Evolutionary conservation across 345 rosid genomes (phyloP).

Genomic region (Syzygium aromaticum): DNA sequence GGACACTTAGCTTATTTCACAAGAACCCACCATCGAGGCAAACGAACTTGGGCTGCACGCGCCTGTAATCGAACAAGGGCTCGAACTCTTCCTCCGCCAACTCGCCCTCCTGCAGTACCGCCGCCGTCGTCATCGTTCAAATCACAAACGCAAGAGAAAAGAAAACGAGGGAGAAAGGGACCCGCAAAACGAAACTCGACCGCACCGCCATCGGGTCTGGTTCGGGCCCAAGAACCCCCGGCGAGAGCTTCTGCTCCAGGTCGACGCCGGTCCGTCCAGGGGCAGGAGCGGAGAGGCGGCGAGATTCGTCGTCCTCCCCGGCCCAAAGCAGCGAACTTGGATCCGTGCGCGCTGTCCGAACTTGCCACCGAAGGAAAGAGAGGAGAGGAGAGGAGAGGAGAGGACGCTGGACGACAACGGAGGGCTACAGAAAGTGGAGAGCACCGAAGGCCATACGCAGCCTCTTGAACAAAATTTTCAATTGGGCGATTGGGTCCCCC

Average conservation of each 20-base stretch:
- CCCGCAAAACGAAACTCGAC: background rate
- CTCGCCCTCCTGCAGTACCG: background rate
- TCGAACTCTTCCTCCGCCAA: conserved; percentile 9
- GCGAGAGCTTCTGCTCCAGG: background rate
- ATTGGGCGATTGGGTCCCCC: background rate
- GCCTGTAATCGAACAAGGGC: conserved; percentile 11
- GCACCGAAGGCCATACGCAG: rapidly evolving
- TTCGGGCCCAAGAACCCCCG: background rate
- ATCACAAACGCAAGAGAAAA: background rate
- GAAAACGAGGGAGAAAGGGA: background rate
- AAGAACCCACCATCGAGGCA: conserved; percentile 2
- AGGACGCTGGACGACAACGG: background rate
- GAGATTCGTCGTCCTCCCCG: background rate
- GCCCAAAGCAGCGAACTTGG: background rate
- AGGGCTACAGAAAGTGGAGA: background rate
- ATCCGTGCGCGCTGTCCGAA: background rate
- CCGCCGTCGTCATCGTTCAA: background rate
- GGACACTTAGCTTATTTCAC: background rate
- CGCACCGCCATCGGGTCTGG: background rate
- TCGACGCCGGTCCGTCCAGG: background rate
- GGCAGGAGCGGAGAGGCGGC: background rate
- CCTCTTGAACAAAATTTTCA: background rate
- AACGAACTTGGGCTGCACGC: conserved; percentile 7
- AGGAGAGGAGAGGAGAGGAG: background rate
- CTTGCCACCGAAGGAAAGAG: background rate